Evolutionary conservation across 2,329 filamentous ascomycete species (phyloP), one percentile per base, ranked within the genome.

Genomic region (Aspergillus sclerotialis): DNA sequence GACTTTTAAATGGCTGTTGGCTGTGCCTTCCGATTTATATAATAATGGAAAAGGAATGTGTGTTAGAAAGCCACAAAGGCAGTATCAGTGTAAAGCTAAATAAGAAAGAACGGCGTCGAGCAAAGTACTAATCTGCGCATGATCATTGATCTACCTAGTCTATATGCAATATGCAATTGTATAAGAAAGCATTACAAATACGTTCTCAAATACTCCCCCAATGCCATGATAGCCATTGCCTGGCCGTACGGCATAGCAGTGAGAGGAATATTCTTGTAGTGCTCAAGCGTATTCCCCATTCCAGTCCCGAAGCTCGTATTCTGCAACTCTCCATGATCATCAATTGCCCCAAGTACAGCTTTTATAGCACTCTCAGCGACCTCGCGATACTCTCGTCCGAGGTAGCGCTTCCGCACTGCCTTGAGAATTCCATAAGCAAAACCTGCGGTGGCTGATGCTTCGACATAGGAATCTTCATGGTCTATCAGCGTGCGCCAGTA

Each of bases 241-340:
- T 89, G 84, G 0, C 84, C 84, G 49, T 89, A 89, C 5, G 84
- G 84, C 84, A 89, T 90, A 47, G 80, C 82, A 2, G 84, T 90
- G 41, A 80, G 62, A 2, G 78, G 72, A 38, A 90, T 88, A 43
- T 84, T 75, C 58, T 82, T 81, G 53, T 90, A 89, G 56, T 86
- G 82, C 61, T 88, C 75, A 52, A 88, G 57, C 37, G 73, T 72
- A 44, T 76, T 69, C 0, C 84, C 84, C 82, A 90, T 88, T 0
- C 69, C 80, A 0, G 84, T 90, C 0, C 84, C 84, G 52, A 89
- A 90, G 44, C 81, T 86, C 1, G 80, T 82, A 52, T 87, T 78
- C 30, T 73, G 65, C 51, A 90, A 60, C 62, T 89, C 84, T 2
- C 84, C 84, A 38, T 78, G 69, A 0, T 65, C 60, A 45, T 74